Evolutionary conservation across 2,329 filamentous ascomycete genomes (phyloP), one percentile per base, ranked within the genome.

Genomic region (Penicillium sp.): DNA sequence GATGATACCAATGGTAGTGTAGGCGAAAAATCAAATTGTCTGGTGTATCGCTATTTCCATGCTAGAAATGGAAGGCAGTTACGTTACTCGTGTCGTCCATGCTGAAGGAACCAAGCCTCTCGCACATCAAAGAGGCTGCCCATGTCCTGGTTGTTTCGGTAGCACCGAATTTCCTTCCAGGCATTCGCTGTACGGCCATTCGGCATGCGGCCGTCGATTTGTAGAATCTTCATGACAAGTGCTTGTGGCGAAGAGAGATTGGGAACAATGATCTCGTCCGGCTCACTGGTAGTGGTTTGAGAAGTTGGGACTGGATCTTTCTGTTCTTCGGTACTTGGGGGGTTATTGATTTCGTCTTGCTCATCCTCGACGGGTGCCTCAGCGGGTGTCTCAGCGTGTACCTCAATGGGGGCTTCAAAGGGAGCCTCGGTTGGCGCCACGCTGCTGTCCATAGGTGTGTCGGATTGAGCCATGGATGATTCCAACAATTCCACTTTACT

Each of bases 91-190:
- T 26, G 29, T 34, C 4, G 18, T 34, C 49, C 31, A 13, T 61
- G 56, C 51, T 64, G 70, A 18, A 69, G 16, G 58, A 66, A 77
- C 74, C 74, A 76, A 47, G 66, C 66, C 53, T 77, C 72, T 42
- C 76, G 67, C 43, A 78, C 66, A 39, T 79, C 76, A 67, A 73
- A 79, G 22, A 78, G 67, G 51, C 69, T 76, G 4, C 76, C 76
- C 64, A 79, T 76, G 42, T 79, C 76, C 62, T 79, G 76, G 38
- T 79, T 77, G 35, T 77, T 69, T 44, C 76, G 68, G 43, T 71
- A 73, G 50, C 73, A 76, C 9, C 76, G 75, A 22, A 78, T 66
- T 35, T 73, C 68, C 54, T 77, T 78, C 76, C 76, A 79, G 9
- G 75, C 65, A 66, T 78, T 78, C 1, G 68, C 66, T 39, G 67